Percentiles rank a stretch among this genome's conserved stretches.
Conservation (phyloP, 202 grass and related monocot genomes). For the Hordeum pubiflorum region DNA sequence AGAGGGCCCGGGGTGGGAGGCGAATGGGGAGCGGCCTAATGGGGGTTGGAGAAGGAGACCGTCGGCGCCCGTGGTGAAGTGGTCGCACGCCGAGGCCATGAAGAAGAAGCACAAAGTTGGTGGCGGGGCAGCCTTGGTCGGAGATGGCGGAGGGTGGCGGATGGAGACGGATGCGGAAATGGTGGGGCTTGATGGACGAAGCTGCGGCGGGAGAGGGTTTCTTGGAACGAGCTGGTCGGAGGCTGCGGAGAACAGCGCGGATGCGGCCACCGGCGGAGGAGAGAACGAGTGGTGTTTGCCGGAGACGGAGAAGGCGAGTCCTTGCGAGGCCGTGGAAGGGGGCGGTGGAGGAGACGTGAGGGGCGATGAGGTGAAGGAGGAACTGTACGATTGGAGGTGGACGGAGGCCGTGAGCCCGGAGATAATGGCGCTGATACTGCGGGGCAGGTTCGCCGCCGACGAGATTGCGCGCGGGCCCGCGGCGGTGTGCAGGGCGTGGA, state of each 20-base stretch:
- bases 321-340: neutral
- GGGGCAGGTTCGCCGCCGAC: constrained; percentile 30
- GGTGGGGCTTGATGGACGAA: neutral
- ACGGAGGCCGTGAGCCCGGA: constrained; percentile 44
- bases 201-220: neutral
- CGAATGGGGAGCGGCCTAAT: neutral
- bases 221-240: constrained; percentile 9
- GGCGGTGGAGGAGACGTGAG: neutral
- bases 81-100: constrained; percentile 40
- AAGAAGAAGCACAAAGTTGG: constrained; percentile 16
- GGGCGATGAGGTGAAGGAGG: neutral
- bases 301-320: neutral
- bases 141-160: neutral
- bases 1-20: neutral
- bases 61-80: constrained; percentile 8
- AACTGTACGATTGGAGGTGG: constrained; percentile 25
- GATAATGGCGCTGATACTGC: constrained; percentile 41
- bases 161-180: neutral
- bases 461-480: constrained; percentile 34
- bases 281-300: no score
- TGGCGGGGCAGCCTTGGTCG: neutral
- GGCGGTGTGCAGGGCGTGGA: constrained; percentile 51
- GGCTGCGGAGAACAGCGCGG: neutral
- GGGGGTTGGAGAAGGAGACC: neutral
- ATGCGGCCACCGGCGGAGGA: no score